Percentiles rank a stretch among this genome's conserved stretches.
phyloP scores from a whole-genome alignment of 192 early-diverging fungal genomes.

The Umbelopsis ramanniana region DNA sequence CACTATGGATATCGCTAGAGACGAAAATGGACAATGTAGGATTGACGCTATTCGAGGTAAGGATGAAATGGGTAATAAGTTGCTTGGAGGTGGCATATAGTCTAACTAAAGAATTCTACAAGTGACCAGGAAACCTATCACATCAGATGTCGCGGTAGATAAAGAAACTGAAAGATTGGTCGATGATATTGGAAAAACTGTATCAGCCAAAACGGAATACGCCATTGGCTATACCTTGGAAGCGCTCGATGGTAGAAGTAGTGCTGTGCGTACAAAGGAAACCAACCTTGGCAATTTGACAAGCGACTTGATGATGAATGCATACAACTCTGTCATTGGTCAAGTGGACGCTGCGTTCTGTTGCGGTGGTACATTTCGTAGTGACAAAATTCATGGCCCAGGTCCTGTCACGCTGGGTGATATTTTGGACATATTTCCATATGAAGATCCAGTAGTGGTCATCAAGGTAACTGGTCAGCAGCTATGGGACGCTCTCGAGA shows the following conservation, averaged over 20 bases:
- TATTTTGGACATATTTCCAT: conserved; percentile 70
- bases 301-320: conserved; percentile 67
- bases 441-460: conserved; percentile 70
- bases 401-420: conserved; percentile 64
- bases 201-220: conserved; percentile 54
- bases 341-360: conserved; percentile 49
- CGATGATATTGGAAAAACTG: conserved; percentile 47
- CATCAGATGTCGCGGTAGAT: conserved; percentile 43
- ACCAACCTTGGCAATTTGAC: conserved; percentile 65
- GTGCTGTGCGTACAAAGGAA: conserved; percentile 59
- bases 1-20: conserved; percentile 39
- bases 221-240: conserved; percentile 58
- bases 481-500: conserved; percentile 66
- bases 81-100: background rate
- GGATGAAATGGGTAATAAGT: background rate
- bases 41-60: conserved; percentile 41
- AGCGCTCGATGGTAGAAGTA: conserved; percentile 61
- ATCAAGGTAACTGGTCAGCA: conserved; percentile 63
- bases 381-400: conserved; percentile 56
- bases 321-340: conserved; percentile 37
- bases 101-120: background rate
- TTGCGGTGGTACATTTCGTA: conserved; percentile 69
- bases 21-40: conserved; percentile 32
- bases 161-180: conserved; percentile 48
- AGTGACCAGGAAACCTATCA: conserved; percentile 53